Conservation (phyloP, 495 filamentous ascomycete genomes). For the Trichoderma asperelloides region DNA sequence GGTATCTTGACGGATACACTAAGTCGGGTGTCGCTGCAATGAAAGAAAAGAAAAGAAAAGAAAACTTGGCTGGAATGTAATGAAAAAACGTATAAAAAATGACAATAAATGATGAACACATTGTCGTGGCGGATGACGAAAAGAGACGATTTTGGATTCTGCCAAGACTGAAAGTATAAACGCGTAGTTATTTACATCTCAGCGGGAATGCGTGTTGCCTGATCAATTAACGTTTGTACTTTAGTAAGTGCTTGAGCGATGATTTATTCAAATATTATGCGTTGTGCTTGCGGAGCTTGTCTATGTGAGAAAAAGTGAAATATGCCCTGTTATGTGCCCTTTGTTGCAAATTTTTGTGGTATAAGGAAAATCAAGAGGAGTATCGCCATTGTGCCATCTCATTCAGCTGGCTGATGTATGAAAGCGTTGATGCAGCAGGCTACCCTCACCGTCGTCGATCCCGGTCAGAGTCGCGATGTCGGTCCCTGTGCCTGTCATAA, state of each 20-base stretch:
- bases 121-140: too few relatives aligned
- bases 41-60: neutral
- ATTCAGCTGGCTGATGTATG: neutral
- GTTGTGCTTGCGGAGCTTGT: neutral
- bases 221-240: too few relatives aligned
- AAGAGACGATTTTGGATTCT: too few relatives aligned
- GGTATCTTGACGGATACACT: slow-evolving; percentile 30
- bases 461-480: slow-evolving; percentile 4
- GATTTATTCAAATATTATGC: neutral
- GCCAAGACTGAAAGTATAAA: too few relatives aligned
- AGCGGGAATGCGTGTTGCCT: too few relatives aligned
- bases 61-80: neutral
- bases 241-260: neutral
- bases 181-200: too few relatives aligned
- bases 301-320: neutral
- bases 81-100: neutral
- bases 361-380: neutral
- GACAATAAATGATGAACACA: neutral
- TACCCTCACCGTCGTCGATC: slow-evolving; percentile 1
- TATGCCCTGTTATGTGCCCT: neutral
- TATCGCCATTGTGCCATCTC: neutral
- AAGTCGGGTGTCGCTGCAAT: slow-evolving; percentile 17
- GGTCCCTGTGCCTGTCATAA: slow-evolving; percentile 1
- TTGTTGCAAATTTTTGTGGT: too few relatives aligned
- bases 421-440: neutral